Evolutionary conservation across 371 early-diverging fungal genomes (phyloP), one percentile per base, ranked within the genome.

Genomic region (Apophysomyces sp.): DNA sequence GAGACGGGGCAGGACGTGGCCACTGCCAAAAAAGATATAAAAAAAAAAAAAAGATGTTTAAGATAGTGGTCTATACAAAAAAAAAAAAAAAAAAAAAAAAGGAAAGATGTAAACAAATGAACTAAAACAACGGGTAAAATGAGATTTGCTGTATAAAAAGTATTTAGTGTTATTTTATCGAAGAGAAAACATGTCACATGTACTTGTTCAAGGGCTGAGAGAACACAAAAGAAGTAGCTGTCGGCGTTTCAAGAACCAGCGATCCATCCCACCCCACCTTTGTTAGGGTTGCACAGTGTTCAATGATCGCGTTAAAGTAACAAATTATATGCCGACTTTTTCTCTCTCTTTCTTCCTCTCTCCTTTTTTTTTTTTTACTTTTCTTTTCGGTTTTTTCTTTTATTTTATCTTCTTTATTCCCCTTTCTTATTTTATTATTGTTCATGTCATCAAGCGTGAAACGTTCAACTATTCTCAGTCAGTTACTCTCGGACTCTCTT

Each of bases 401-500:
- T 49, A 18, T 58, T 49, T 59, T 59, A 3, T 28, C 15, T 37
- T n/a, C n/a, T 27, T n/a, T 57, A 32, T 37, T 39, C 24, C 40
- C 24, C 39, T 29, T 40, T 40, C 28, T 18, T 36, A 37, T 21
- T 34, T 13, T 60, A 24, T 21, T 21, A 51, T 34, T 26, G n/a
- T 32, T 59, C 4, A 29, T 52, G 8, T 26, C n/a, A 32, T 60
- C 52, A 34, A 32, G 18, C 18, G 21, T 21, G 44, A 52, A 30
- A 49, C 52, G 40, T 34, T 24, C 63, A 16, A 44, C 49, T 24
- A 57, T 63, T 31, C 52, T 58, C 34, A 52, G 58, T 28, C 63
- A 63, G 27, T 28, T 63, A 6, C 52, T 63, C 11, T 24, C 51
- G 13, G 57, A 63, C 27, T 32, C 63, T 7, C 55, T 63, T 29